A percentile compares a stretch with the other conserved stretches of the same genome.
These are phyloP conservation scores for Yamadazyma triangularis DNA, from an alignment of 1,139 yeast species.

Conservation along the genomic window DNA sequence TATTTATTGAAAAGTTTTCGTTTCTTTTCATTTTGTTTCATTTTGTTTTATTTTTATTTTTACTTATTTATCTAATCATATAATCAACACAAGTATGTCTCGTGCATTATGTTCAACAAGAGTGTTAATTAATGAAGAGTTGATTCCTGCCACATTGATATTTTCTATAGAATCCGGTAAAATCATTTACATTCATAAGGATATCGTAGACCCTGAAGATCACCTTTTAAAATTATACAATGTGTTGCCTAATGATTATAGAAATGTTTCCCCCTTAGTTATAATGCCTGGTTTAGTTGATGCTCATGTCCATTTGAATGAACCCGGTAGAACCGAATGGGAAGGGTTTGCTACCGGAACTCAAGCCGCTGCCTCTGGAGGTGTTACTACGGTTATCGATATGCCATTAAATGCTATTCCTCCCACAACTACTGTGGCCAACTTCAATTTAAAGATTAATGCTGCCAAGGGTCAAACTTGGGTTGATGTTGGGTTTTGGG, in stretches of 20 bases:
- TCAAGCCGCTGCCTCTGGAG: conserved; percentile 88
- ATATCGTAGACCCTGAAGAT: conserved; percentile 31
- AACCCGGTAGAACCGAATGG: conserved; percentile 95
- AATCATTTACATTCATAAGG: conserved; percentile 43
- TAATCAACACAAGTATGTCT: conserved; percentile 33
- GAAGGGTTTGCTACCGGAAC: conserved; percentile 95
- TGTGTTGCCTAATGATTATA: conserved; percentile 35
- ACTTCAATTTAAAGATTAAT: conserved; percentile 64
- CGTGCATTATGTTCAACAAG: conserved; percentile 61
- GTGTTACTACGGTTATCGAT: conserved; percentile 92
- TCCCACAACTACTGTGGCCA: conserved; percentile 82
- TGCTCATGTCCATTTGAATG: conserved; percentile 89
- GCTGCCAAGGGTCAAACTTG: conserved; percentile 83
- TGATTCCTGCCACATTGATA: conserved; percentile 64
- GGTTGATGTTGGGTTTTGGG: conserved; percentile 97
- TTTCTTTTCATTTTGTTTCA: too few relatives aligned
- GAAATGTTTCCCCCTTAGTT: conserved; percentile 59
- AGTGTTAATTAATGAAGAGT: conserved; percentile 52
- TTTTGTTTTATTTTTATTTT: too few relatives aligned
- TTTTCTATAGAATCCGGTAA: conserved; percentile 63
- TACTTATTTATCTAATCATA: too few relatives aligned
- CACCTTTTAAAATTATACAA: conserved; percentile 36
- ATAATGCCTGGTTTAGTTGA: conserved; percentile 91
- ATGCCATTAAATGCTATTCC: conserved; percentile 97
- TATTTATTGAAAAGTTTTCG: too few relatives aligned